Evolutionary conservation across 2,329 filamentous ascomycete genomes (phyloP).

Genomic region (Amauroascus niger): DNA sequence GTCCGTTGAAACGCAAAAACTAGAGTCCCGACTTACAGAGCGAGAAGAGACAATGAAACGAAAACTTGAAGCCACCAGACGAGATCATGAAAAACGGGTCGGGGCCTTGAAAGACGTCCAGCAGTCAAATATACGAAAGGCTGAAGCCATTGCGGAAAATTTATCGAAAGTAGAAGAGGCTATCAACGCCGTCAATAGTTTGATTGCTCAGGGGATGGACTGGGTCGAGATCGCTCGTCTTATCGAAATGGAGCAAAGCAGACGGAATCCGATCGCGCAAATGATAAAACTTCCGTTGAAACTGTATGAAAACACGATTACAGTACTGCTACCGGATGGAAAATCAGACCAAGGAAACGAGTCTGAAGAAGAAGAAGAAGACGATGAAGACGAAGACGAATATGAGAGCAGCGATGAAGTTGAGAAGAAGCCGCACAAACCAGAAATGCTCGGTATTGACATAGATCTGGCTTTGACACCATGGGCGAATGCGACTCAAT

Average conservation of each 20-base stretch:
- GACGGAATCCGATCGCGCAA: slow-evolving; percentile 73
- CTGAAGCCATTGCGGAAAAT: slow-evolving; percentile 82
- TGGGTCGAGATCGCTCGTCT: slow-evolving; percentile 86
- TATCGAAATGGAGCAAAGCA: slow-evolving; percentile 74
- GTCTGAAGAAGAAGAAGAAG: slow-evolving; percentile 37
- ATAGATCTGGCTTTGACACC: slow-evolving; percentile 73
- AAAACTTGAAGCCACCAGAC: slow-evolving; percentile 73
- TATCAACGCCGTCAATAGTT: slow-evolving; percentile 79
- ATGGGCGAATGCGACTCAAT: slow-evolving; percentile 82
- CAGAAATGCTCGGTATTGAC: slow-evolving; percentile 57
- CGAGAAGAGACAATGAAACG: slow-evolving; percentile 69
- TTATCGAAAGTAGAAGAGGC: slow-evolving; percentile 85
- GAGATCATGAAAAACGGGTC: slow-evolving; percentile 75
- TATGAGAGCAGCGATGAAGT: slow-evolving; percentile 27
- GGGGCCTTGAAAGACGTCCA: slow-evolving; percentile 75
- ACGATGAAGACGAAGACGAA: slow-evolving; percentile 34
- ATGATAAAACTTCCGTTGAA: slow-evolving; percentile 82
- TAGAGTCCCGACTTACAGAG: slow-evolving; percentile 74
- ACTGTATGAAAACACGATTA: slow-evolving; percentile 79
- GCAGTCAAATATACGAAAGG: slow-evolving; percentile 74
- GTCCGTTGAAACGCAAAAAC: slow-evolving; percentile 84
- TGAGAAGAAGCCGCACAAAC: slow-evolving; percentile 20
- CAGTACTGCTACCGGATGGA: slow-evolving; percentile 55
- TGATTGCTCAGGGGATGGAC: slow-evolving; percentile 93
- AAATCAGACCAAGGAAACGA: slow-evolving; percentile 41